Evolutionary conservation across 345 rosid genomes (phyloP).

Genomic region (Sisymbrium altissimum): DNA sequence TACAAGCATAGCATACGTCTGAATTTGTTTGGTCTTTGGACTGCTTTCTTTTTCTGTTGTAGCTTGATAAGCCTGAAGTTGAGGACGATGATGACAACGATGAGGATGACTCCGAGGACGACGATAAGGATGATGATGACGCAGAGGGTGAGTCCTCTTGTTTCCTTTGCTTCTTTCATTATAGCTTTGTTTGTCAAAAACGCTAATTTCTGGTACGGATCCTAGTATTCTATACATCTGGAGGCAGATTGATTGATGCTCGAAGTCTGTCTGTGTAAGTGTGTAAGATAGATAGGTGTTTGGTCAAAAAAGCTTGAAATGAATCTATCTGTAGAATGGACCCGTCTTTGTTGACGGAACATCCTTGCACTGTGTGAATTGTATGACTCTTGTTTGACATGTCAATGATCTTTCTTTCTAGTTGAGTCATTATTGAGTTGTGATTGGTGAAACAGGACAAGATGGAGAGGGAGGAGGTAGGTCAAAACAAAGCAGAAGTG

Average conservation of each 20-base stretch:
- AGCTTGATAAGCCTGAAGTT: slow-evolving; percentile 71
- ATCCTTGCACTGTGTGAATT: background rate
- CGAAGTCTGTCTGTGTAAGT: background rate
- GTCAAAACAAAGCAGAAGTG: slow-evolving; percentile 89
- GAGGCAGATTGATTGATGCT: background rate
- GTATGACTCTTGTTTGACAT: background rate
- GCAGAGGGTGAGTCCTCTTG: slow-evolving; percentile 41
- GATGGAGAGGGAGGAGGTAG: slow-evolving; percentile 67
- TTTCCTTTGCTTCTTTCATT: background rate
- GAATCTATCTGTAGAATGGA: background rate
- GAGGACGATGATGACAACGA: slow-evolving; percentile 70
- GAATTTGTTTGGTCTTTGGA: background rate
- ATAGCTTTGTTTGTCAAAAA: background rate
- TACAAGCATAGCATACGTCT: background rate
- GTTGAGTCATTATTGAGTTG: background rate
- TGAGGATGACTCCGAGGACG: slow-evolving; percentile 59
- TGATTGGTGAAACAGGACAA: slow-evolving; percentile 24
- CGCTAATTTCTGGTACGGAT: background rate
- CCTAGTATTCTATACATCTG: background rate
- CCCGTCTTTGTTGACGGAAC: too few relatives aligned
- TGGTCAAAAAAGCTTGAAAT: background rate
- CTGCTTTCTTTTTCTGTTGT: background rate
- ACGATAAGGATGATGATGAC: slow-evolving; percentile 55
- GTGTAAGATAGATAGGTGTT: background rate
- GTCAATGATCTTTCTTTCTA: background rate